phyloP scores from a whole-genome alignment of 345 rosid genomes.

The Microthlaspi erraticum region DNA sequence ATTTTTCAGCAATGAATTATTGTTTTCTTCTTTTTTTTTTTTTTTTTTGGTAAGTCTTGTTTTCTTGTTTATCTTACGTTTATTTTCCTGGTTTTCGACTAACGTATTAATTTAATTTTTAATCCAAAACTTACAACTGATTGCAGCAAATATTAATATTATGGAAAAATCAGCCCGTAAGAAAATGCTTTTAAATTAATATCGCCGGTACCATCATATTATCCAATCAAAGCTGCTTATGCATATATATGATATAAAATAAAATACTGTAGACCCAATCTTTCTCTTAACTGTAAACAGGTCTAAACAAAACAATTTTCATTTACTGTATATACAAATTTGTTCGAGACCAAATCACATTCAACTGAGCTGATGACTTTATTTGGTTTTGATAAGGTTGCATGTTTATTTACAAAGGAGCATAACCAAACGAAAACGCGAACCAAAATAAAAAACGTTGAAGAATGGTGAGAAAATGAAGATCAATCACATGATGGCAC shows the following conservation, averaged over 20 bases:
- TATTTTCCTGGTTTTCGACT: neutral
- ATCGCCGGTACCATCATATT: neutral
- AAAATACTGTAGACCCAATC: too few species aligned
- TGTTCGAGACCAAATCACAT: neutral
- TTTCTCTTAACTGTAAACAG: neutral
- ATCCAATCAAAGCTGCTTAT: neutral
- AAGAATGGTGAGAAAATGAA: neutral
- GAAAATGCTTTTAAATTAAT: neutral
- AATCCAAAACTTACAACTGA: too few species aligned
- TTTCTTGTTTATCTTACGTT: neutral
- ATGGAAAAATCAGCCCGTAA: too few species aligned
- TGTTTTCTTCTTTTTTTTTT: too few species aligned
- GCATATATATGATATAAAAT: neutral
- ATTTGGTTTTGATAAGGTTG: neutral
- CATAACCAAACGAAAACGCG: slow-evolving; percentile 1
- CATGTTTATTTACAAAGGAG: slow-evolving; percentile 18
- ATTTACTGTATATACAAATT: neutral
- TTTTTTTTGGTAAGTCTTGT: too few species aligned
- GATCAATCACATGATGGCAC: slow-evolving; percentile 57
- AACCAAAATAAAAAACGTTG: neutral
- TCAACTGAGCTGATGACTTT: neutral
- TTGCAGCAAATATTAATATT: too few species aligned
- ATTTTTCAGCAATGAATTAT: too few species aligned
- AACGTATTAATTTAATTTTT: too few species aligned
- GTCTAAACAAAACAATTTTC: neutral